A percentile compares a stretch with the other conserved stretches of the same genome.
Conservation (phyloP, 1,284 basidiomycete species). For the Puccinia horiana region DNA sequence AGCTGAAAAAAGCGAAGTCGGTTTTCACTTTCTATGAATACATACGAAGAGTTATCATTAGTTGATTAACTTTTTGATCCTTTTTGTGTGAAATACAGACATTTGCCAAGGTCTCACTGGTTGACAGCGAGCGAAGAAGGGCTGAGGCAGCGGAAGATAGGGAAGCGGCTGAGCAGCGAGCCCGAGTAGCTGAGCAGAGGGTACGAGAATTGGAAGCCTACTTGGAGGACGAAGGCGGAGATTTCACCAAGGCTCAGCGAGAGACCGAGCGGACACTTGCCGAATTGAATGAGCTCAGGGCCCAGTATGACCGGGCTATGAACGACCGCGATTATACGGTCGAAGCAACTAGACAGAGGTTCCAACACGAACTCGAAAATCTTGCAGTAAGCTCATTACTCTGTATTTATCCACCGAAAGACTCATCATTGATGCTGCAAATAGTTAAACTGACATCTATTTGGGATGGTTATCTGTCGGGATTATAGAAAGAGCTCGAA, state of each 20-base stretch:
- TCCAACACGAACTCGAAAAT: slow-evolving; percentile 62
- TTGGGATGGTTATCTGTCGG: slow-evolving; percentile 15
- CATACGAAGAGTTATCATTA: neutral
- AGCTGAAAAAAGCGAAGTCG: slow-evolving; percentile 67
- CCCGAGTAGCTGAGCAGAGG: slow-evolving; percentile 65
- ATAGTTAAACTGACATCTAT: neutral
- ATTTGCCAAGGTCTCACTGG: slow-evolving; percentile 50
- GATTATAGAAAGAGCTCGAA: slow-evolving; percentile 51
- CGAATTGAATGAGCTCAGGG: slow-evolving; percentile 72
- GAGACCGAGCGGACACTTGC: slow-evolving; percentile 73
- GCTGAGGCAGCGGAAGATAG: slow-evolving; percentile 65
- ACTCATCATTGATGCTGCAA: slow-evolving; percentile 63
- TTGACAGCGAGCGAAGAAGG: slow-evolving; percentile 56
- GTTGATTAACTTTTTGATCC: slow-evolving; percentile 10
- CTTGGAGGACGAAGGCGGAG: slow-evolving; percentile 70
- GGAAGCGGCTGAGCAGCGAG: slow-evolving; percentile 64
- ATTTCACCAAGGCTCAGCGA: slow-evolving; percentile 72
- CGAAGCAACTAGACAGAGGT: slow-evolving; percentile 71
- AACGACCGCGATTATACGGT: slow-evolving; percentile 71
- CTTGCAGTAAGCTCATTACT: slow-evolving; percentile 66
- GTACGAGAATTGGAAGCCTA: slow-evolving; percentile 68
- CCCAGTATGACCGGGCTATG: slow-evolving; percentile 47
- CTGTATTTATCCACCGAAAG: slow-evolving; percentile 63
- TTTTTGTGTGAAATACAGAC: slow-evolving; percentile 21
- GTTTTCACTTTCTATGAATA: slow-evolving; percentile 55